These are phyloP conservation scores for Cutaneotrichosporon sp. DNA, from an alignment of 1,284 basidiomycete species.

Conservation along the genomic window DNA sequence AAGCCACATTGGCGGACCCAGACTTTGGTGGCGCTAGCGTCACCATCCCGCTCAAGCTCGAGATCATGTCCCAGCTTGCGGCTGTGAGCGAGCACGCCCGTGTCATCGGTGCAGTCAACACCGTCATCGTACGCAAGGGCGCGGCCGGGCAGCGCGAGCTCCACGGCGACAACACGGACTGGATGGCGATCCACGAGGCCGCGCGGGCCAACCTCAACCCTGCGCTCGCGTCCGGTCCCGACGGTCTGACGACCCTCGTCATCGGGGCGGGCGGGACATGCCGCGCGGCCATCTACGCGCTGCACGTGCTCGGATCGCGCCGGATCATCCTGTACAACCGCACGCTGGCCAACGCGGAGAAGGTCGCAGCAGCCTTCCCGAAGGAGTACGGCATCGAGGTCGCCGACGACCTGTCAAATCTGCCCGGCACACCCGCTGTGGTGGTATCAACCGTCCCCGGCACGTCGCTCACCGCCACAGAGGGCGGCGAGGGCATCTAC, in stretches of 20 bases:
- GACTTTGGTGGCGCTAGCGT: slow-evolving; percentile 94
- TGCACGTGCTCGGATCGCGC: slow-evolving; percentile 63
- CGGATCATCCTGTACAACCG: slow-evolving; percentile 81
- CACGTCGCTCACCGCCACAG: slow-evolving; percentile 56
- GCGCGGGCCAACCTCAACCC: slow-evolving; percentile 43
- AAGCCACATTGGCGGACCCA: slow-evolving; percentile 58
- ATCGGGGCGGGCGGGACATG: slow-evolving; percentile 91
- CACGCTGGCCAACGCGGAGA: slow-evolving; percentile 65
- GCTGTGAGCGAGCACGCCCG: slow-evolving; percentile 70
- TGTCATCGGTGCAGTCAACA: slow-evolving; percentile 88
- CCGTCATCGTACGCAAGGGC: slow-evolving; percentile 60
- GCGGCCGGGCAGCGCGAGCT: slow-evolving; percentile 56
- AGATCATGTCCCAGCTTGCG: slow-evolving; percentile 74
- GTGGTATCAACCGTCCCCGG: slow-evolving; percentile 84
- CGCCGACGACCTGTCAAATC: slow-evolving; percentile 57
- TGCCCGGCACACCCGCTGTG: slow-evolving; percentile 61
- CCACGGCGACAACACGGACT: slow-evolving; percentile 89
- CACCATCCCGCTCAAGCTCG: slow-evolving; percentile 89
- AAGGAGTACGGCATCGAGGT: slow-evolving; percentile 54
- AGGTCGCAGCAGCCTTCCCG: slow-evolving; percentile 64
- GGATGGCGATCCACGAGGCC: slow-evolving; percentile 71
- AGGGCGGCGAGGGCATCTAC: slow-evolving; percentile 51
- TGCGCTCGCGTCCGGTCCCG: slow-evolving; percentile 25
- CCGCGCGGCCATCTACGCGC: slow-evolving; percentile 83
- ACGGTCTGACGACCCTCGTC: slow-evolving; percentile 60